These are phyloP conservation scores for Cenchrus americanus DNA, from an alignment of 176 grass and related monocot species.

Conservation along the genomic window DNA sequence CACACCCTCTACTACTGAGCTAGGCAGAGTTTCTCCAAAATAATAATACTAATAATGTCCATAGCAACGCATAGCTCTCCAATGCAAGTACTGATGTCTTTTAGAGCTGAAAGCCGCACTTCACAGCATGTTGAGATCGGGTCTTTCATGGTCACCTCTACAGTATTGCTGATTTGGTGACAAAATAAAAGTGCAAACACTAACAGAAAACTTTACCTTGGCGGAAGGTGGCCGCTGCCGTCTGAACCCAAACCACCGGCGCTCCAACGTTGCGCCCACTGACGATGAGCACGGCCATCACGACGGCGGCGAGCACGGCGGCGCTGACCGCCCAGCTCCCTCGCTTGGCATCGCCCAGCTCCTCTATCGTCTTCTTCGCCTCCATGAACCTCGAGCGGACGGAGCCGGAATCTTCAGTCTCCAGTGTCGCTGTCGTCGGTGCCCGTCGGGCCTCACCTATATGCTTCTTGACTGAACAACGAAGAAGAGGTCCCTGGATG, in stretches of 20 bases:
- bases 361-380: not conserved
- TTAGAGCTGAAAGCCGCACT: not conserved
- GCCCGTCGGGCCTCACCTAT: not conserved
- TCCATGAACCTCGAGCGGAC: not conserved
- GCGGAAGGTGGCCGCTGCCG: slow-evolving; percentile 15
- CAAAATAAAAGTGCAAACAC: not conserved
- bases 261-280: not conserved
- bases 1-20: too few relatives aligned
- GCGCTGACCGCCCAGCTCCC: not conserved
- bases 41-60: rapidly evolving
- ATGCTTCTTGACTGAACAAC: not conserved
- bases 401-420: not conserved
- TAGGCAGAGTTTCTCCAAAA: too few relatives aligned
- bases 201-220: slow-evolving; percentile 7
- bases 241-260: slow-evolving; percentile 27
- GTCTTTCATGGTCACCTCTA: not conserved
- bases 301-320: slow-evolving; percentile 9
- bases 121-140: not conserved
- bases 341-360: not conserved
- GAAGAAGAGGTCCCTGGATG: not conserved
- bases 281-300: slow-evolving; percentile 47
- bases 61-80: not conserved
- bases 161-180: not conserved
- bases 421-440: not conserved
- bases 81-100: not conserved